Evolutionary conservation across 1,284 basidiomycete species (phyloP).

Genomic region (Anthracocystis panici-leucophaei): DNA sequence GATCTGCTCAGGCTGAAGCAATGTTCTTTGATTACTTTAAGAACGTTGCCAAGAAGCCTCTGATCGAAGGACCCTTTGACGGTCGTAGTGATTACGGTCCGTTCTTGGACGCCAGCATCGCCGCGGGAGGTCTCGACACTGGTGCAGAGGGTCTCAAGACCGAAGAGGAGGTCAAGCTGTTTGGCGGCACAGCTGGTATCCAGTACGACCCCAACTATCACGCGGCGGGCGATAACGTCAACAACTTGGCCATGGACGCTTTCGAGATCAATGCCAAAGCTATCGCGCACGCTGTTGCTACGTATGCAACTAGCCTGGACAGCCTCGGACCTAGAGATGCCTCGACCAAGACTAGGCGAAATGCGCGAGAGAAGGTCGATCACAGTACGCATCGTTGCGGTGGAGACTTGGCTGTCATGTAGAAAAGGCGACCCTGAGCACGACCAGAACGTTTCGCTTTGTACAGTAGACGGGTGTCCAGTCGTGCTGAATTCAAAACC

Average conservation of each 20-base stretch:
- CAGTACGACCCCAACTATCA: slow-evolving; percentile 45
- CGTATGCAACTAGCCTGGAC: slow-evolving; percentile 31
- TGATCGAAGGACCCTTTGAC: slow-evolving; percentile 33
- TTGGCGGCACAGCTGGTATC: slow-evolving; percentile 36
- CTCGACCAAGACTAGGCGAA: slow-evolving; percentile 5
- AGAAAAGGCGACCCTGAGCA: not conserved
- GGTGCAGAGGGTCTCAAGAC: slow-evolving; percentile 47
- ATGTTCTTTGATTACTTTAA: slow-evolving; percentile 41
- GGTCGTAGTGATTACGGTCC: slow-evolving; percentile 42
- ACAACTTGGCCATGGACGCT: slow-evolving; percentile 39
- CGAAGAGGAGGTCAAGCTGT: slow-evolving; percentile 35
- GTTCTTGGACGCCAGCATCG: slow-evolving; percentile 45
- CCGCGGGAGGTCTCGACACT: slow-evolving; percentile 41
- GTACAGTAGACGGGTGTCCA: too few relatives aligned
- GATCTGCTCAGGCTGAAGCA: slow-evolving; percentile 30
- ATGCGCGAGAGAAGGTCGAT: slow-evolving; percentile 16
- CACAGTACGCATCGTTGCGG: slow-evolving; percentile 39
- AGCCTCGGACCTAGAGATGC: slow-evolving; percentile 19
- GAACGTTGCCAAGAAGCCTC: slow-evolving; percentile 29
- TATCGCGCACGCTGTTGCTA: slow-evolving; percentile 44
- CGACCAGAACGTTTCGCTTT: too few relatives aligned
- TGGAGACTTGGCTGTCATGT: slow-evolving; percentile 29
- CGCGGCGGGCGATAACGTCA: slow-evolving; percentile 30
- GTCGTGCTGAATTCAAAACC: too few relatives aligned
- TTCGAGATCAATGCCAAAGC: slow-evolving; percentile 46